phyloP scores from a whole-genome alignment of 495 filamentous ascomycete species.

The Arthonia radiata region DNA sequence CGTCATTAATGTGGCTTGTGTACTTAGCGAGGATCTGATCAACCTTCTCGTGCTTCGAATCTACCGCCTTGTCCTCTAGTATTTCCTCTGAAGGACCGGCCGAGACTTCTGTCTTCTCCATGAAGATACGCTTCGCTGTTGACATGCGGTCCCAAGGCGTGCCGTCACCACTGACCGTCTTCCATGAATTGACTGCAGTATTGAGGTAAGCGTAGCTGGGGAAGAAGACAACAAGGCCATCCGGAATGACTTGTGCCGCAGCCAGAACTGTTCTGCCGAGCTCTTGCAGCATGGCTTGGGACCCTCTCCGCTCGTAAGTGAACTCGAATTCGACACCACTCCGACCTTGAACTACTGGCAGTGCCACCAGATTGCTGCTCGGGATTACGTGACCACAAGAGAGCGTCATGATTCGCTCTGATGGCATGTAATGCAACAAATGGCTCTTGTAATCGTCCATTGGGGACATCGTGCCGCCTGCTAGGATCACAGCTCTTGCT shows the following conservation, averaged over 20 bases:
- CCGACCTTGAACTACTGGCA: conserved; percentile 29
- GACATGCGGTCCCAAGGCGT: conserved; percentile 6
- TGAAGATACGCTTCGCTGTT: conserved; percentile 13
- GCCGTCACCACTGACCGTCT: conserved; percentile 12
- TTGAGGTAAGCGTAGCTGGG: conserved; percentile 81
- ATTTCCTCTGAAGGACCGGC: conserved; percentile 2
- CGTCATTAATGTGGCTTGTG: conserved; percentile 32
- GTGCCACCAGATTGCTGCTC: conserved; percentile 49
- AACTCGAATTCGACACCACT: conserved; percentile 53
- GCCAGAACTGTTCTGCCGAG: conserved; percentile 50
- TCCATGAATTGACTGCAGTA: conserved; percentile 45
- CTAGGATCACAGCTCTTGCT: conserved; percentile 70
- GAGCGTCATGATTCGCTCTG: conserved; percentile 43
- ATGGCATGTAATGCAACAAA: conserved; percentile 52
- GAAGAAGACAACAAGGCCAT: conserved; percentile 91
- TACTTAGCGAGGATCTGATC: conserved; percentile 55
- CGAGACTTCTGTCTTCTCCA: conserved; percentile 10
- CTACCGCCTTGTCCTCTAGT: too few relatives aligned
- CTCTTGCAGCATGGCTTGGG: conserved; percentile 31
- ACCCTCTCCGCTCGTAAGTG: conserved; percentile 50
- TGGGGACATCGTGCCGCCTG: conserved; percentile 93
- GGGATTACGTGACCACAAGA: conserved; percentile 94
- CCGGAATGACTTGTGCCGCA: conserved; percentile 48
- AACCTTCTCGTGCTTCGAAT: conserved; percentile 28
- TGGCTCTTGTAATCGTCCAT: conserved; percentile 72